phyloP scores from a whole-genome alignment of 352 stramenopile genomes.

The Pythium aristosporum region DNA sequence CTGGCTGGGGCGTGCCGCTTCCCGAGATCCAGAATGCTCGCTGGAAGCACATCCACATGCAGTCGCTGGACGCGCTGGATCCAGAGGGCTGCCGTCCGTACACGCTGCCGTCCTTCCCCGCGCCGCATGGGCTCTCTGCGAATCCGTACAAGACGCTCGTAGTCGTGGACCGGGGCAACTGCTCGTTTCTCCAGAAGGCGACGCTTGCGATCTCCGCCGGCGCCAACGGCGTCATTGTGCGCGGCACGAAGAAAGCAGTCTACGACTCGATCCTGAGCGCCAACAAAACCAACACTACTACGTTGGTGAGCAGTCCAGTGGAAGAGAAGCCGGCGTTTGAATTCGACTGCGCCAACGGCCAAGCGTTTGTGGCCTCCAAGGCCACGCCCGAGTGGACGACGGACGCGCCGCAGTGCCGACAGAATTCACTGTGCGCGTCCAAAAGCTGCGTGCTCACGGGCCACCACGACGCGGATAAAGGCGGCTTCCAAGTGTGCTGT shows the following conservation, averaged over 20 bases:
- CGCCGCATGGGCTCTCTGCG: slow-evolving; percentile 1
- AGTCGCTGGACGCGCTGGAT: slow-evolving; percentile 28
- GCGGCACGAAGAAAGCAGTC: slow-evolving; percentile 54
- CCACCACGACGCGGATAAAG: slow-evolving; percentile 14
- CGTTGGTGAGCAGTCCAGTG: slow-evolving; percentile 1
- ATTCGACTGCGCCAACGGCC: slow-evolving; percentile 60
- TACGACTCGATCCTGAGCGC: slow-evolving; percentile 51
- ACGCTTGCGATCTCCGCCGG: slow-evolving; percentile 48
- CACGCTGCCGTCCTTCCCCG: slow-evolving; percentile 15
- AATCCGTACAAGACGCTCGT: slow-evolving; percentile 37
- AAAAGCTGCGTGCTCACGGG: slow-evolving; percentile 64
- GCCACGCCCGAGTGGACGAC: slow-evolving; percentile 49
- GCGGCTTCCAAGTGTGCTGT: slow-evolving; percentile 62
- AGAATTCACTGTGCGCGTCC: slow-evolving; percentile 39
- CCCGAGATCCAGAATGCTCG: slow-evolving; percentile 46
- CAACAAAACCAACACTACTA: slow-evolving; percentile 42
- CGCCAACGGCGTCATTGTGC: slow-evolving; percentile 53
- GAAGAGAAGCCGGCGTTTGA: slow-evolving; percentile 45
- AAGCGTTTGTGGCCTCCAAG: slow-evolving; percentile 49
- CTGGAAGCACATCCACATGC: slow-evolving; percentile 50
- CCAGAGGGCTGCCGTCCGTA: slow-evolving; percentile 47
- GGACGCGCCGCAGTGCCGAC: slow-evolving; percentile 37
- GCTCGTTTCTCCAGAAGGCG: slow-evolving; percentile 71
- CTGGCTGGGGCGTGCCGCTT: slow-evolving; percentile 59
- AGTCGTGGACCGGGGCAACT: slow-evolving; percentile 73